A percentile compares a stretch with the other conserved stretches of the same genome.
Evolutionary conservation across 148 eudicot species (phyloP).

Genomic region (Bassia scoparia): DNA sequence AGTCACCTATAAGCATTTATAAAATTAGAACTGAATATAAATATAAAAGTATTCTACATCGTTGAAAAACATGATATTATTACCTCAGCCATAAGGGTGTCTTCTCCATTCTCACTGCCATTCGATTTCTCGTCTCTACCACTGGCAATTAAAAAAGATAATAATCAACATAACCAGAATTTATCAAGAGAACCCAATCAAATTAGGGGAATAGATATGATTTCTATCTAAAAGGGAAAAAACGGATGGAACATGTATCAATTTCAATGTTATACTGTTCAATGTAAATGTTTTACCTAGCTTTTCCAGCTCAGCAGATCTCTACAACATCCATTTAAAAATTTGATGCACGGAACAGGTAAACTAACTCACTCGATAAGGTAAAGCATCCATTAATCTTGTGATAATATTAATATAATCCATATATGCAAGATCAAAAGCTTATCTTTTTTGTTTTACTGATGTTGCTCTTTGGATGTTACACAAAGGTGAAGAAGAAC

Average conservation of each 20-base stretch:
- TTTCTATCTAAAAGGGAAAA: background rate
- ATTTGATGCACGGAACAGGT: background rate
- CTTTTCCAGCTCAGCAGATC: background rate
- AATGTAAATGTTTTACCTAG: background rate
- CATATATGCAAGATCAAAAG: background rate
- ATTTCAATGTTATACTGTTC: background rate
- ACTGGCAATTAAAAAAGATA: slow-evolving; percentile 26
- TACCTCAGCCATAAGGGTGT: slow-evolving; percentile 36
- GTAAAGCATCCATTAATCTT: background rate
- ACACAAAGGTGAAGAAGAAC: background rate
- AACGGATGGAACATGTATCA: background rate
- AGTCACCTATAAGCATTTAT: slow-evolving; percentile 27
- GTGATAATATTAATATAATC: background rate
- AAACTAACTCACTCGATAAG: background rate
- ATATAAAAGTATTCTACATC: background rate
- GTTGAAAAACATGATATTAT: background rate
- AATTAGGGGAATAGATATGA: background rate
- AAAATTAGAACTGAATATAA: background rate
- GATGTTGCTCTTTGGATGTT: background rate
- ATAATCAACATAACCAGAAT: slow-evolving; percentile 17
- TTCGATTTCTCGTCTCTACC: slow-evolving; percentile 20
- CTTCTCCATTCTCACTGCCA: slow-evolving; percentile 21
- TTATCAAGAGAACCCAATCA: background rate
- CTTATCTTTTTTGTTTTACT: background rate
- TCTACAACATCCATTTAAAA: background rate